Percentiles rank a stretch among this genome's conserved stretches.
Conservation (phyloP, 345 rosid species). For the Arabis alpina region DNA sequence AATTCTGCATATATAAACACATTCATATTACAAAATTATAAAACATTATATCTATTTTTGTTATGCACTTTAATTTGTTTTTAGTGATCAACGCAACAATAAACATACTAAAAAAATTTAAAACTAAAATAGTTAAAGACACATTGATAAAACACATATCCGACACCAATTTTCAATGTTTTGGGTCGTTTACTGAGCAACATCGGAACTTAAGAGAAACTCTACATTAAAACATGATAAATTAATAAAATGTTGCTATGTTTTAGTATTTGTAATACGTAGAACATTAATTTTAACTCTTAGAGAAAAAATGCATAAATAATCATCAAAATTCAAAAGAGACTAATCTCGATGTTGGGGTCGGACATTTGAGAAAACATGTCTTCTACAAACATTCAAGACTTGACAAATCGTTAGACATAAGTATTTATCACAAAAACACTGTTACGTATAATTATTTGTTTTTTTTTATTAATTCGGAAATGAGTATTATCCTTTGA, state of each 20-base stretch:
- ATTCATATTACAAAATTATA: too few relatives aligned
- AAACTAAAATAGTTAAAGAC: background rate
- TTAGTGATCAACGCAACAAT: background rate
- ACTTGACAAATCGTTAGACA: slow-evolving; percentile 29
- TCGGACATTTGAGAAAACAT: slow-evolving; percentile 28
- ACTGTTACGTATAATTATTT: background rate
- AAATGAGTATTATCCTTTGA: background rate
- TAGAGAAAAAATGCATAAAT: background rate
- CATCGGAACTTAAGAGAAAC: slow-evolving; percentile 19
- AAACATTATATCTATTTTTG: too few relatives aligned
- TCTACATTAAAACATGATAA: background rate
- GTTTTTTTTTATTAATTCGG: background rate
- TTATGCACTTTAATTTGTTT: too few relatives aligned
- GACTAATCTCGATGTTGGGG: slow-evolving; percentile 22
- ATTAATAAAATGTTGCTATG: background rate
- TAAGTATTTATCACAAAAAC: slow-evolving; percentile 3
- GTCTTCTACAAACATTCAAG: slow-evolving; percentile 18
- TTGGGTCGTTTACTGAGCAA: slow-evolving; percentile 19
- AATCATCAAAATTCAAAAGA: slow-evolving; percentile 13
- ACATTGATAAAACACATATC: slow-evolving; percentile 11
- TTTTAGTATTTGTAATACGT: background rate
- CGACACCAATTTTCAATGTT: slow-evolving; percentile 26
- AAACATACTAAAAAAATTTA: background rate
- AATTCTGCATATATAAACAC: too few relatives aligned
- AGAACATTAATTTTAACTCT: background rate